These are phyloP conservation scores for Sclerotinia minor DNA, from an alignment of 2,329 filamentous ascomycete genomes.

Conservation along the genomic window DNA sequence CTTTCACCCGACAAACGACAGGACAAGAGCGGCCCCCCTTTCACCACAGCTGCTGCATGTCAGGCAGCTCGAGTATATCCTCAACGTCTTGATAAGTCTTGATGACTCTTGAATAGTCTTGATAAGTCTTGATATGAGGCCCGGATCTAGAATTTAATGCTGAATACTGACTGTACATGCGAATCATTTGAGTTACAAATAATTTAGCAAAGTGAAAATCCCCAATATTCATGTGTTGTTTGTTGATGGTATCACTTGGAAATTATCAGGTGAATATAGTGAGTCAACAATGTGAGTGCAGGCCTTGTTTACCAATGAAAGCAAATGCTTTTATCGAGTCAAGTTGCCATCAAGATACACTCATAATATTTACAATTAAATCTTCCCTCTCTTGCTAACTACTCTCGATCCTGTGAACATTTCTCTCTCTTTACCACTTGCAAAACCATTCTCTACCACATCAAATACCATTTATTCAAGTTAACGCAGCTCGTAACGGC, in stretches of 20 bases:
- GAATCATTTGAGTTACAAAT: no score
- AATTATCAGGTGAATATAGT: neutral
- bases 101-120: no score
- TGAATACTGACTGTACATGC: no score
- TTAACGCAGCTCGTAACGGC: neutral
- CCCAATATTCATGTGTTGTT: neutral
- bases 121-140: no score
- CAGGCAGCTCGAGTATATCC: neutral
- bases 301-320: constrained; percentile 7
- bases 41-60: neutral
- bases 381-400: neutral
- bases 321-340: neutral
- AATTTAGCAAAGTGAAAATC: no score
- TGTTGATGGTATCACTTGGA: neutral
- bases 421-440: neutral
- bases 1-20: neutral
- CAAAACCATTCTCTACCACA: neutral
- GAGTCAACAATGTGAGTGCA: neutral
- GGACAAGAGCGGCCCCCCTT: neutral
- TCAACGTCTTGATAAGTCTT: no score
- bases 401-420: neutral
- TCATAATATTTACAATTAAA: neutral
- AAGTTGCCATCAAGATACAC: neutral
- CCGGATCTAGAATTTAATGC: no score
- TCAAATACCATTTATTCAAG: neutral